A percentile compares a stretch with the other conserved stretches of the same genome.
Conservation (phyloP, 2,329 filamentous ascomycete species). For the Achaetomium macrosporum region DNA sequence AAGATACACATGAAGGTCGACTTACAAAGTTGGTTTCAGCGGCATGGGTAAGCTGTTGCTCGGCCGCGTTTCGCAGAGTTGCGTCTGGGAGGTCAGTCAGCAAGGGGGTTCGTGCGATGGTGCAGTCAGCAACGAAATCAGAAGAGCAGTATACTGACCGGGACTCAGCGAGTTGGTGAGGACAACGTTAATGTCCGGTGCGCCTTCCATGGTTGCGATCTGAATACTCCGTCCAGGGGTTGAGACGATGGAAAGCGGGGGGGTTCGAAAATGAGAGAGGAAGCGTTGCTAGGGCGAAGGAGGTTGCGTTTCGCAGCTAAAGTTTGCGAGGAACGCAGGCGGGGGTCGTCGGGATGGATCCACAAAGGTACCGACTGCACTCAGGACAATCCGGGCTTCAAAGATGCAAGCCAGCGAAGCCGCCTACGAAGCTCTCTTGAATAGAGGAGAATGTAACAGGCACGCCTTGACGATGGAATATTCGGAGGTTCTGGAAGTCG, state of each 20-base stretch:
- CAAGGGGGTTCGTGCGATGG: constrained; percentile 19
- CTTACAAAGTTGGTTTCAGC: constrained; percentile 92
- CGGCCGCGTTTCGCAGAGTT: constrained; percentile 79
- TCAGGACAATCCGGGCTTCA: constrained; percentile 12
- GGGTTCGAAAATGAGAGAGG: constrained; percentile 17
- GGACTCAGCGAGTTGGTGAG: constrained; percentile 93
- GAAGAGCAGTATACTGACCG: constrained; percentile 54
- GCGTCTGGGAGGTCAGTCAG: constrained; percentile 61
- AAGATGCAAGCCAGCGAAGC: constrained; percentile 7
- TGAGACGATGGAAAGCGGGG: constrained; percentile 24
- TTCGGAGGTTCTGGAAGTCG: constrained; percentile 4
- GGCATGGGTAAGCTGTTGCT: constrained; percentile 89
- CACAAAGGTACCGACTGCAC: constrained; percentile 16
- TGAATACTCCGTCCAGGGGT: constrained; percentile 17
- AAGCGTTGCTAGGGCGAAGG: constrained; percentile 25
- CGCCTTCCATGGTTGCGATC: constrained; percentile 52
- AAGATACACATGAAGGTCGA: constrained; percentile 18
- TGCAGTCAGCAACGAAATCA: constrained; percentile 13
- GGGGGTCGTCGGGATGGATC: constrained; percentile 24
- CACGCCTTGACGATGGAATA: neutral
- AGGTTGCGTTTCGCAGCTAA: constrained; percentile 23
- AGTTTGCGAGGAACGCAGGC: constrained; percentile 27
- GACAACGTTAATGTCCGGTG: constrained; percentile 93
- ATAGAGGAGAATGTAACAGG: neutral
- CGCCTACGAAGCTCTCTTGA: neutral